phyloP scores from a whole-genome alignment of 768 basidiomycete genomes.

The Kwoniella botswanensis region DNA sequence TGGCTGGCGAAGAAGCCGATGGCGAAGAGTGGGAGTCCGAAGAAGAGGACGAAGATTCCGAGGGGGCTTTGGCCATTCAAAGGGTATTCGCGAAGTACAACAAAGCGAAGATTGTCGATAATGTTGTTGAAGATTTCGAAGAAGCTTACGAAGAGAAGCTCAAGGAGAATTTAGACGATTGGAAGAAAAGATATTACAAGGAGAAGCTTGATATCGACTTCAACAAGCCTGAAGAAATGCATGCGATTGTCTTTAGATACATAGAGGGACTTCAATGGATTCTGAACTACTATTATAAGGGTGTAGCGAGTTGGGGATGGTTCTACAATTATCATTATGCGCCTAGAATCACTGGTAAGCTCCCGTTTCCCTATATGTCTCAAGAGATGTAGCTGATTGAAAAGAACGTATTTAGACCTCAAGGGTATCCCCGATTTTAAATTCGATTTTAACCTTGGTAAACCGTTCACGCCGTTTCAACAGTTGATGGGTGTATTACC shows the following conservation, averaged over 20 bases:
- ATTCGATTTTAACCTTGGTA: slow-evolving; percentile 86
- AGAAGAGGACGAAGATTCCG: slow-evolving; percentile 66
- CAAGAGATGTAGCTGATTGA: slow-evolving; percentile 5
- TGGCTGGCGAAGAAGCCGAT: slow-evolving; percentile 39
- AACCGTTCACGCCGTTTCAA: slow-evolving; percentile 89
- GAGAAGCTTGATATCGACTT: slow-evolving; percentile 84
- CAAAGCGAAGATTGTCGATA: slow-evolving; percentile 76
- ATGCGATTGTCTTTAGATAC: slow-evolving; percentile 76
- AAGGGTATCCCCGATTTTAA: slow-evolving; percentile 71
- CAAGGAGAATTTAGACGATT: slow-evolving; percentile 84
- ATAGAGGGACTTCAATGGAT: slow-evolving; percentile 98
- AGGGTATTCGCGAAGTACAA: slow-evolving; percentile 86
- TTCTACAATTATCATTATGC: slow-evolving; percentile 99
- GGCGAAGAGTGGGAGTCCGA: slow-evolving; percentile 59
- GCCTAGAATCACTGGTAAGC: slow-evolving; percentile 87
- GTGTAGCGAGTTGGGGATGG: slow-evolving; percentile 98
- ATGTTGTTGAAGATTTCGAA: slow-evolving; percentile 71
- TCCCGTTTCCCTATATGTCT: slow-evolving; percentile 3
- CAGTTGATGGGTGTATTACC: slow-evolving; percentile 99
- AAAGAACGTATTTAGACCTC: slow-evolving; percentile 61
- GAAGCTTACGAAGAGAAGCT: slow-evolving; percentile 73
- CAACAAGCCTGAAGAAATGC: slow-evolving; percentile 69
- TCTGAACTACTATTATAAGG: slow-evolving; percentile 97
- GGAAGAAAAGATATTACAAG: slow-evolving; percentile 89
- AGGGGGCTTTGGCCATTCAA: slow-evolving; percentile 72